Evolutionary conservation across 805 yeast species (phyloP), one percentile per base, ranked within the genome.

Genomic region (Lipomyces spencermartinsiae): DNA sequence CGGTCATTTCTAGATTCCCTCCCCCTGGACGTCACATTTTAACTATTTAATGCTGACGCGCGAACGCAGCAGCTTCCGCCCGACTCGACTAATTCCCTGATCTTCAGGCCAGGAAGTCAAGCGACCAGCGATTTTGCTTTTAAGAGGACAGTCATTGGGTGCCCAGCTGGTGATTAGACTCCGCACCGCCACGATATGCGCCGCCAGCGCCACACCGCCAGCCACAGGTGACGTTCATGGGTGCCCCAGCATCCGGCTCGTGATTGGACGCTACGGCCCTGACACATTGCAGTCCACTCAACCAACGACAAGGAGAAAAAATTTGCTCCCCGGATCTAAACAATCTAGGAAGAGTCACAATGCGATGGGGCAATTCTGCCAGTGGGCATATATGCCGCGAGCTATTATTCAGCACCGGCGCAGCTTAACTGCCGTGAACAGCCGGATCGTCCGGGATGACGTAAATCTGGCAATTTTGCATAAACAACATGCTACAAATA

Each of bases 131-230:
- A n/a, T n/a, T n/a, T n/a, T n/a, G n/a, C n/a, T 9, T 7, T 7
- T 8, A 53, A 3, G n/a, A 3, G 12, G 34, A 25, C 34, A 25
- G 33, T 9, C 14, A 8, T 7, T 10, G 16, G 55, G n/a, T 25
- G 14, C 29, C n/a, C n/a, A 31, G 56, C 29, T 10, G n/a, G 33
- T 14, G 34, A 31, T 31, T 22, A 22, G n/a, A 22, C 7, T 31
- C 2, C n/a, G 56, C 56, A 53, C 56, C 34, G 56, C 56, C 56
- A 53, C 56, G 56, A 6, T 53, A 25, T 53, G 56, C 29, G 56
- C 56, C 56, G 56, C 56, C 56, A 53, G 56, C 56, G 56, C 56
- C 56, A 53, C 56, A 53, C 49, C n/a, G 56, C 56, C 16, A 53
- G 56, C 56, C 56, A 53, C 56, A 14, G 34, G 1, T 31, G 56